Base-by-base conservation (phyloP, 352 stramenopile genomes). In the Peronospora belbahrii region DNA sequence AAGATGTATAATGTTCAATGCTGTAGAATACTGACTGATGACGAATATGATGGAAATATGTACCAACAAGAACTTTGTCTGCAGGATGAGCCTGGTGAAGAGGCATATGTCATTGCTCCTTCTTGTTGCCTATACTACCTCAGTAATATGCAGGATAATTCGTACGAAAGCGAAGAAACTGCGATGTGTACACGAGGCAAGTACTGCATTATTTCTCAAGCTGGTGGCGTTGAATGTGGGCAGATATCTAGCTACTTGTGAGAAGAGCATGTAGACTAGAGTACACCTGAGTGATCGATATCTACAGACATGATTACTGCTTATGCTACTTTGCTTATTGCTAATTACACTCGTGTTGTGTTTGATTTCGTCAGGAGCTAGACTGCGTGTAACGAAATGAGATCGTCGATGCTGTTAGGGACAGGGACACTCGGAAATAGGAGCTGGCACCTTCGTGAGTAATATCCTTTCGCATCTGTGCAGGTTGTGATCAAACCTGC, bases 181-280 rank as follows among this genome's bases (percentile, higher is more conserved):
- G 18, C 40, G 8, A 20, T 37, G n/a, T 79, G 67, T 20, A 28
- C 24, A 2, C 33, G 52, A 7, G 48, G 50, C 48, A 53, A 70
- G 42, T 79, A 79, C 48, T 79, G 68, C 59, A 62, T 67, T 52
- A 74, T 54, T 51, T 42, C 64, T n/a, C 34, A 55, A 39, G 27
- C 35, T 8, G 65, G 59, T 30, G 59, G 55, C 13, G 47, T 59
- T 15, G 34, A 63, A 15, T 79, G 68, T 25, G 57, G 65, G 15
- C 48, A 55, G 35, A 79, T 72, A 56, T 65, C 67, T n/a, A 75
- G 71, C 33, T 69, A 44, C 41, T 47, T 39, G 32, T 72, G 13
- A 61, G n/a, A 36, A 6, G 18, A 37, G 36, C 37, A 24, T 30
- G 3, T 1, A 15, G 10, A 14, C 6, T 10, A n/a, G n/a, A n/a